Base-by-base conservation (phyloP, 1,284 basidiomycete species). In the Fistulinella cinereoalba region DNA sequence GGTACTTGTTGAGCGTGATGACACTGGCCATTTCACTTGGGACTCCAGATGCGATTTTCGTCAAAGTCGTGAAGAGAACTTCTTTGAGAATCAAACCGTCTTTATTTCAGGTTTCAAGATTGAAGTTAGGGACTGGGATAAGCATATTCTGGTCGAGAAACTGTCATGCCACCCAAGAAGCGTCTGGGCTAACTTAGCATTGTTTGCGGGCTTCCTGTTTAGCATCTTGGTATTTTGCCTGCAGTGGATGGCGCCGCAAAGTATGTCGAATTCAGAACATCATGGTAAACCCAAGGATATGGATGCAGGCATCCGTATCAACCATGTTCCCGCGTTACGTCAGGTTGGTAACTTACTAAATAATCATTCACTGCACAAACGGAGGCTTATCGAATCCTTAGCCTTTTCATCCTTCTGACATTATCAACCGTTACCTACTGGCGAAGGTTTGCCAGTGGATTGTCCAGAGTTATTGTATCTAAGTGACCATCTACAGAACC, bases 351-450 rank as follows among this genome's bases (percentile, higher is more conserved):
- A n/a, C 13, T 12, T 4, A 3, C 11, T 38, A 18, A 7, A 29
- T 19, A 5, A 24, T 4, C 27, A n/a, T 3, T 8, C 18, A 34
- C 32, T 13, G 18, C 12, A 12, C 12, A 27, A 3, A 16, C n/a
- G 16, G 9, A 1, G 4, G n/a, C 16, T 19, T 16, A 34, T 3
- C 10, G 6, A 19, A 19, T 2, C 9, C 6, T 15, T 19, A n/a
- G 4, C n/a, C 6, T 6, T 33, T 15, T n/a, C 31, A 48, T 18
- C 46, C 45, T 15, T 48, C 45, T 2, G 46, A 48, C 6, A 23
- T 48, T 4, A 48, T 48, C 3, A 48, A 48, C 13, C 37, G 1
- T 11, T 48, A 48, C 23, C 6, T 39, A 16, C 18, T 48, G 6
- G 8, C 2, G 1, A 40, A 36, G 25, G 46, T 39, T 34, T 11